Base-by-base conservation (phyloP, 805 yeast species). In the Myxozyma vanderwaltii region DNA sequence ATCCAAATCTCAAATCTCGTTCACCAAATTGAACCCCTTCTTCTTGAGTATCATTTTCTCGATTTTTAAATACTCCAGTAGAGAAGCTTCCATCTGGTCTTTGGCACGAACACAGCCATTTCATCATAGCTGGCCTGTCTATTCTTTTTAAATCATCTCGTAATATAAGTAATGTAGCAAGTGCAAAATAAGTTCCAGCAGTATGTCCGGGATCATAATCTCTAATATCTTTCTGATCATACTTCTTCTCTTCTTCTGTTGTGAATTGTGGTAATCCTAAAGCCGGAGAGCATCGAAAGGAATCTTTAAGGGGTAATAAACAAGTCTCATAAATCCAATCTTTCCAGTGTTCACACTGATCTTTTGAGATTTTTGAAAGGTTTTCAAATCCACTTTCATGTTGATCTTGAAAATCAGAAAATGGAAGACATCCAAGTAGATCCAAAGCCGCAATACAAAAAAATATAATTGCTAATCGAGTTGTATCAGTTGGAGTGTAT, bases 171-270 rank as follows among this genome's bases (percentile, higher is more conserved):
- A 88, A 74, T 10, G 80, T 75, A 36, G 82, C 79, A 35, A 91
- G 71, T 1, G 89, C 91, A 74, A 91, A 88, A 64, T 85, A 83
- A 0, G 97, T 91, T 4, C 91, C 83, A 0, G 92, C 82, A 5
- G 89, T 71, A 63, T 83, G 86, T 1, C 91, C 82, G 0, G 83
- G 74, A 67, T 86, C 91, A 67, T 82, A 85, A 13, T 38, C 17
- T 6, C 23, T 43, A 29, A 17, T 45, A 38, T 15, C n/a, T 48
- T 48, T 62, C 27, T 56, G 1, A 59, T 61, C 4, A 17, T 47
- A 38, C 17, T 13, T 13, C 19, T 38, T 38, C 21, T 38, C 1
- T 65, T 68, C 51, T 12, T 35, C 24, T 17, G 19, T 38, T 17
- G 31, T 33, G 29, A 10, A 40, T 36, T 31, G 21, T 60, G 67